A percentile compares a stretch with the other conserved stretches of the same genome.
Conservation (phyloP, 371 early-diverging fungal genomes). For the Saksenaea vasiformis region DNA sequence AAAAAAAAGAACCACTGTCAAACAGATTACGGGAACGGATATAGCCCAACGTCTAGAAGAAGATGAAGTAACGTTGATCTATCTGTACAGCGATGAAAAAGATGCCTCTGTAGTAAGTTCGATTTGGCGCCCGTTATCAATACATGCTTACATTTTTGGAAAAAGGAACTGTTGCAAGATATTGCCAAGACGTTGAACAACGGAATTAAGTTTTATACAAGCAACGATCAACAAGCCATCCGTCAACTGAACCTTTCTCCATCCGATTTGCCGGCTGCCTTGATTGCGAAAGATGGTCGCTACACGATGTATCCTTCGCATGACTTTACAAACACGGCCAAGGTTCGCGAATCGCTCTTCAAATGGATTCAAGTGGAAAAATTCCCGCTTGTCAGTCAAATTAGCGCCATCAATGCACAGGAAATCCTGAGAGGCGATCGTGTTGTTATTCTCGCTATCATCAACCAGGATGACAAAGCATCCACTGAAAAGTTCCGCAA, state of each 20-base stretch:
- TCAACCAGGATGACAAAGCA: constrained; percentile 17
- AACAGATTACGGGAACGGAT: constrained; percentile 22
- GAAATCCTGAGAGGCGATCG: constrained; percentile 32
- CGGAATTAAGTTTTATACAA: constrained; percentile 34
- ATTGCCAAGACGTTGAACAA: constrained; percentile 25
- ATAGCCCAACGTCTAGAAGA: constrained; percentile 19
- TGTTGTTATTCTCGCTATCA: constrained; percentile 31
- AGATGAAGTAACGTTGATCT: constrained; percentile 35
- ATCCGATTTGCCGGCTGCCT: constrained; percentile 27
- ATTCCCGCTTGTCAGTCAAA: constrained; percentile 37
- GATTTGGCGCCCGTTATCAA: too few species aligned
- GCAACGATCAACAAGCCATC: constrained; percentile 27
- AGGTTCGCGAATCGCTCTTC: constrained; percentile 19
- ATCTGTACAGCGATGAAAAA: constrained; percentile 26
- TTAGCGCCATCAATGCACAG: constrained; percentile 34
- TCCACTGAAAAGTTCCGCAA: constrained; percentile 24
- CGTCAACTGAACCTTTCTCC: constrained; percentile 21
- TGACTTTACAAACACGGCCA: constrained; percentile 26
- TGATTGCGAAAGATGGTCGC: constrained; percentile 43
- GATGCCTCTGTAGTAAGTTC: constrained; percentile 19
- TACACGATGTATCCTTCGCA: constrained; percentile 25
- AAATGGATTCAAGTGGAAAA: constrained; percentile 43
- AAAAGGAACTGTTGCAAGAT: constrained; percentile 25
- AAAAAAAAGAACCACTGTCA: constrained; percentile 33
- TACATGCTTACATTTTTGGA: neutral